Percentiles rank a stretch among this genome's conserved stretches.
phyloP scores from a whole-genome alignment of 2,329 filamentous ascomycete genomes.

The Arachnomyces sp. region DNA sequence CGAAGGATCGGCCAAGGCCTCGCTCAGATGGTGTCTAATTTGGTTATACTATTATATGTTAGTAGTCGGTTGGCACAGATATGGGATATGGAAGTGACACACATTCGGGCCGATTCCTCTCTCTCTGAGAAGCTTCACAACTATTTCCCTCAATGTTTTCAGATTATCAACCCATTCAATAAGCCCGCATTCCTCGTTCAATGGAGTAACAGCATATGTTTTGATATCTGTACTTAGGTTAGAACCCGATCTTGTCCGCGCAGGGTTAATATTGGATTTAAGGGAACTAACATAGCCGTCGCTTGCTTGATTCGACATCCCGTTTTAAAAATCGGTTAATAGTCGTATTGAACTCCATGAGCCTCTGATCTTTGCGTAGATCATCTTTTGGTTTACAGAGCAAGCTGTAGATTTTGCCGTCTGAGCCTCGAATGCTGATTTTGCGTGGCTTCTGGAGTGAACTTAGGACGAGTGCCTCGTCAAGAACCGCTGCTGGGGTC shows the following conservation, averaged over 20 bases:
- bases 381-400: conserved; percentile 98
- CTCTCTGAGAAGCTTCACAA: conserved; percentile 69
- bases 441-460: conserved; percentile 90
- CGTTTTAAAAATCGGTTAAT: conserved; percentile 92
- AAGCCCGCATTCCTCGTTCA: conserved; percentile 95
- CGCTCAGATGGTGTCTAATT: conserved; percentile 54
- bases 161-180: conserved; percentile 99
- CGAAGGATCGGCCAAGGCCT: conserved; percentile 55
- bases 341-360: conserved; percentile 99
- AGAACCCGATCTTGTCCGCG: conserved; percentile 2
- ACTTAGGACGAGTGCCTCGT: conserved; percentile 82
- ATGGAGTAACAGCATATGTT: conserved; percentile 90
- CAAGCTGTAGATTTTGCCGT: conserved; percentile 81
- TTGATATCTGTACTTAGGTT: conserved; percentile 57
- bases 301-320: conserved; percentile 81
- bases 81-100: conserved; percentile 11
- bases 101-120: conserved; percentile 56
- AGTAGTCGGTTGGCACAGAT: neutral
- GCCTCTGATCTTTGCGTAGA: conserved; percentile 88
- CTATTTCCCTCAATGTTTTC: conserved; percentile 85
- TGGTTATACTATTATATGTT: conserved; percentile 55
- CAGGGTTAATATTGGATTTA: neutral
- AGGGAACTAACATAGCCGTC: conserved; percentile 58
- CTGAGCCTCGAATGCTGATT: conserved; percentile 77
- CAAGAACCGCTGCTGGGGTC: conserved; percentile 52